These are phyloP conservation scores for Teratosphaeria epicoccoides DNA, from an alignment of 2,329 filamentous ascomycete species.

Conservation along the genomic window DNA sequence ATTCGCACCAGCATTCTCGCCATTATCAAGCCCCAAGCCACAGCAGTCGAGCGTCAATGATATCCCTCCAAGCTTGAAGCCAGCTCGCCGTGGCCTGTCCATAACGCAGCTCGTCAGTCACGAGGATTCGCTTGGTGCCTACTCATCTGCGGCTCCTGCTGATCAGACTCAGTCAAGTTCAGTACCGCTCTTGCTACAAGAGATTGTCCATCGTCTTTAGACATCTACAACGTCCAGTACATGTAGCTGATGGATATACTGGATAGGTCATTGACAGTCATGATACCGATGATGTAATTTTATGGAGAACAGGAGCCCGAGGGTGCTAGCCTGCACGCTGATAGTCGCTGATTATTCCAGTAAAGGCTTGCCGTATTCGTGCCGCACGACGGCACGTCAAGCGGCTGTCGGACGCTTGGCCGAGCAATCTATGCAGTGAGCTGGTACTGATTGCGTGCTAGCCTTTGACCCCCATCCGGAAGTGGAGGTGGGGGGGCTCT, in stretches of 20 bases:
- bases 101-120: background rate
- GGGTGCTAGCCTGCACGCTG: too few species aligned
- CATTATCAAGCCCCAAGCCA: background rate
- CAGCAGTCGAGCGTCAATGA: background rate
- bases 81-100: background rate
- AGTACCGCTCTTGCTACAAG: background rate
- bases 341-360: too few species aligned
- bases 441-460: background rate
- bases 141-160: background rate
- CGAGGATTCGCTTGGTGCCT: background rate
- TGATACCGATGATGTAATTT: too few species aligned
- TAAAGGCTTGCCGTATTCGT: too few species aligned
- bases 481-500: background rate
- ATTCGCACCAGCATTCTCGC: background rate
- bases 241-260: too few species aligned
- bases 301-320: too few species aligned
- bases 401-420: slow-evolving; percentile 44
- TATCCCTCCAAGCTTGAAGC: background rate
- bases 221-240: too few species aligned
- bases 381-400: slow-evolving; percentile 10
- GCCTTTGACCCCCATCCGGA: background rate
- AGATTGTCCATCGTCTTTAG: background rate
- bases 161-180: background rate
- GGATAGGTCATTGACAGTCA: too few species aligned
- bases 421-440: background rate